phyloP scores from a whole-genome alignment of 305 asterid genomes.

The Ajuga reptans region DNA sequence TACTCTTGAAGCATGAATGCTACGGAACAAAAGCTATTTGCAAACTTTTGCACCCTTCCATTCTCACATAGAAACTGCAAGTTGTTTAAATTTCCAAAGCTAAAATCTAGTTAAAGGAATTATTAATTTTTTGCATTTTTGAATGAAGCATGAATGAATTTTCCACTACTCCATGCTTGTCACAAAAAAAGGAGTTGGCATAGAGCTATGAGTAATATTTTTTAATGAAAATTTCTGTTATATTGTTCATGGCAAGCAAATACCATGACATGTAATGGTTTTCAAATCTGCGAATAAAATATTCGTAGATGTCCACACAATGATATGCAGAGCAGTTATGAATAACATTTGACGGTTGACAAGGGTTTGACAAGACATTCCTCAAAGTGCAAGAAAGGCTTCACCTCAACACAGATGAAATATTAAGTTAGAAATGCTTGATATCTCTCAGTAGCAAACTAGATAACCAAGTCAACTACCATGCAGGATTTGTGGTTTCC shows the following conservation, averaged over 20 bases:
- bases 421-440: slow-evolving; percentile 15
- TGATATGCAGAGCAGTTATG: background rate
- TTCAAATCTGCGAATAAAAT: background rate
- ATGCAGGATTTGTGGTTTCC: slow-evolving; percentile 14
- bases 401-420: slow-evolving; percentile 11
- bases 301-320: slow-evolving; percentile 1
- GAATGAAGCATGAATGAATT: slow-evolving; percentile 5
- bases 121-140: slow-evolving; percentile 17
- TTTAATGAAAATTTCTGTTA: background rate
- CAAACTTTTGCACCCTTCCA: slow-evolving; percentile 93
- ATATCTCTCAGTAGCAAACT: slow-evolving; percentile 13
- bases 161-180: slow-evolving; percentile 12
- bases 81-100: slow-evolving; percentile 91
- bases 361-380: slow-evolving; percentile 8
- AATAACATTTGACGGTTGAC: slow-evolving; percentile 8
- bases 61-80: slow-evolving; percentile 95
- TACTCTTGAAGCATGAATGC: slow-evolving; percentile 84
- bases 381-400: slow-evolving; percentile 8
- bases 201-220: background rate
- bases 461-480: slow-evolving; percentile 16
- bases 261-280: background rate
- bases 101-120: slow-evolving; percentile 56
- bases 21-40: slow-evolving; percentile 95
- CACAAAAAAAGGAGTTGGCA: slow-evolving; percentile 16
- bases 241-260: slow-evolving; percentile 4